phyloP scores from a whole-genome alignment of 108 stramenopile species.

The Skeletonema potamos region DNA sequence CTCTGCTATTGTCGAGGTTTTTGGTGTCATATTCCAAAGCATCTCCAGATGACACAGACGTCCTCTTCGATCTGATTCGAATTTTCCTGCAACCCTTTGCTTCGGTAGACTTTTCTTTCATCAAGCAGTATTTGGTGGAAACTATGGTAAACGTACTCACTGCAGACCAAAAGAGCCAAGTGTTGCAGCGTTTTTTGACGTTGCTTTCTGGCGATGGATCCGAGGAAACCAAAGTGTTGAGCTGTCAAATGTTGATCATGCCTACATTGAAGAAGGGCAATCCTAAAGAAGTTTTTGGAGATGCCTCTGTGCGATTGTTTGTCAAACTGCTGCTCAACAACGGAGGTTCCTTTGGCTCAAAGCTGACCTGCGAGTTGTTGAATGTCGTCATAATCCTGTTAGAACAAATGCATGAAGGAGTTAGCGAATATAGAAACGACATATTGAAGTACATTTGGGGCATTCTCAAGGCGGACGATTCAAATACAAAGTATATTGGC shows the following conservation, averaged over 20 bases:
- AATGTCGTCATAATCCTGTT: conserved; percentile 81
- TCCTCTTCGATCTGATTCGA: conserved; percentile 83
- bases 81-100: conserved; percentile 71
- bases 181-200: conserved; percentile 72
- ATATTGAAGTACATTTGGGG: conserved; percentile 91
- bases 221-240: conserved; percentile 80
- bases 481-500: conserved; percentile 87
- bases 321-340: background rate
- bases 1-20: conserved; percentile 63
- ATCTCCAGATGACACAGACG: conserved; percentile 68
- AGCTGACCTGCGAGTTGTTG: conserved; percentile 86
- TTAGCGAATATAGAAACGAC: conserved; percentile 67
- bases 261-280: conserved; percentile 59
- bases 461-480: conserved; percentile 82
- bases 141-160: conserved; percentile 49
- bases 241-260: conserved; percentile 66
- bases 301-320: conserved; percentile 4
- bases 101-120: conserved; percentile 72
- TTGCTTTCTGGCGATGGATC: conserved; percentile 71
- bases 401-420: conserved; percentile 58
- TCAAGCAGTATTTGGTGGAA: conserved; percentile 49
- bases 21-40: conserved; percentile 68
- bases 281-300: conserved; percentile 8
- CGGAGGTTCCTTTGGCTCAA: conserved; percentile 41
- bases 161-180: conserved; percentile 46